Percentiles rank a stretch among this genome's conserved stretches.
These are phyloP conservation scores for Scutellaria minor DNA, from an alignment of 257 asterid species.

Conservation along the genomic window DNA sequence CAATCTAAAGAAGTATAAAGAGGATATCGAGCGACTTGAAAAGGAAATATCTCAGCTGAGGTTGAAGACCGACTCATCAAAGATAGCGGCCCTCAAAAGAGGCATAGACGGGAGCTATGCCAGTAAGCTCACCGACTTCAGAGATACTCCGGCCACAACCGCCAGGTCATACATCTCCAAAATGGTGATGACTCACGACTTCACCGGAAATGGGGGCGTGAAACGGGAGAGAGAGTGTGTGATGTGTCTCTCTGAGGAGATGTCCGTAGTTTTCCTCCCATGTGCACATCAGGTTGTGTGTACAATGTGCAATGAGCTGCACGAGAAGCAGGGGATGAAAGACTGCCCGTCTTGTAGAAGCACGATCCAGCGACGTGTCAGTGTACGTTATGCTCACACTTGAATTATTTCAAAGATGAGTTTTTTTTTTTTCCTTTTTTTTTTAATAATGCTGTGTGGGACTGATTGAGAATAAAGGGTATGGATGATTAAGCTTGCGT, in stretches of 20 bases:
- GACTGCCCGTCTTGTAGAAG: conserved; percentile 98
- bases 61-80: conserved; percentile 73
- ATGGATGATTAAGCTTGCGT: conserved; percentile 38
- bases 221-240: conserved; percentile 95
- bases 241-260: conserved; percentile 96
- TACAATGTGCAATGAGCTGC: conserved; percentile 81
- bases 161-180: conserved; percentile 50
- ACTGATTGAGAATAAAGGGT: conserved; percentile 46
- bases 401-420: conserved; percentile 38
- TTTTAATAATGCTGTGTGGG: conserved; percentile 48
- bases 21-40: conserved; percentile 72
- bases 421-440: conserved; percentile 14
- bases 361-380: conserved; percentile 78
- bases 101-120: conserved; percentile 81
- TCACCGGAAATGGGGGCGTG: conserved; percentile 54
- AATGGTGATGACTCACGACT: conserved; percentile 38
- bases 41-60: conserved; percentile 79
- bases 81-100: conserved; percentile 80
- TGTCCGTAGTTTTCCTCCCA: conserved; percentile 92
- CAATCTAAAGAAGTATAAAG: conserved; percentile 66
- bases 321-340: conserved; percentile 95
- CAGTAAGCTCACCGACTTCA: conserved; percentile 52
- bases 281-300: conserved; percentile 98
- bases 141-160: conserved; percentile 38
- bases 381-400: conserved; percentile 75